These are phyloP conservation scores for Omphalotus olearius DNA, from an alignment of 1,284 basidiomycete species.

Conservation along the genomic window DNA sequence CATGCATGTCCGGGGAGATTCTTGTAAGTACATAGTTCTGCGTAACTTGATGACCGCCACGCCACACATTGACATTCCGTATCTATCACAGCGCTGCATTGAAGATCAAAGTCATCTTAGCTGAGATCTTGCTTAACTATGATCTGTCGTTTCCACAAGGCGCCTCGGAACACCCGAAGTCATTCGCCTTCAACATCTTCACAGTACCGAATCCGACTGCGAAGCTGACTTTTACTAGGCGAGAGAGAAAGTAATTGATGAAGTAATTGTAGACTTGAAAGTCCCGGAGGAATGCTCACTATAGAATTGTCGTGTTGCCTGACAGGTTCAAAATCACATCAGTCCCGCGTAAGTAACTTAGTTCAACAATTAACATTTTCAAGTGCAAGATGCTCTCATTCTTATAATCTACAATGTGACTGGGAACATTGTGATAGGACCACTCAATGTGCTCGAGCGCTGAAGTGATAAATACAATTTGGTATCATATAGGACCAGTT, in stretches of 20 bases:
- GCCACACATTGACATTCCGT: background rate
- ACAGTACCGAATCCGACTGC: background rate
- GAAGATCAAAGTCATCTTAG: slow-evolving; percentile 33
- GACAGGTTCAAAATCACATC: too few relatives aligned
- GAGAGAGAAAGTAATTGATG: background rate
- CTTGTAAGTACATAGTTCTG: slow-evolving; percentile 24
- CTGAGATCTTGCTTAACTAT: slow-evolving; percentile 32
- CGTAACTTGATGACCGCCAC: background rate
- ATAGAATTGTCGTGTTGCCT: too few relatives aligned
- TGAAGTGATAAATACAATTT: too few relatives aligned
- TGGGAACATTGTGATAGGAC: too few relatives aligned
- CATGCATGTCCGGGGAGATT: slow-evolving; percentile 35
- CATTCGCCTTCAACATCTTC: slow-evolving; percentile 3
- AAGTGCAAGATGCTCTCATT: too few relatives aligned
- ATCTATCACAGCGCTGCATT: slow-evolving; percentile 19
- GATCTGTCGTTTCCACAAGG: slow-evolving; percentile 26
- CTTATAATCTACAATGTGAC: too few relatives aligned
- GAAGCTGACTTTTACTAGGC: background rate
- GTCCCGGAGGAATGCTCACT: too few relatives aligned
- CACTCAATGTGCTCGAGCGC: too few relatives aligned
- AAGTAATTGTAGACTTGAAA: background rate
- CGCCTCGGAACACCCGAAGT: slow-evolving; percentile 21
- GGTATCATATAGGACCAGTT: too few relatives aligned
- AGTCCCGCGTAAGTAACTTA: too few relatives aligned
- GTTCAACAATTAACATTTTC: too few relatives aligned